Conservation (phyloP, 2,329 filamentous ascomycete species). For the Alternaria sp. region DNA sequence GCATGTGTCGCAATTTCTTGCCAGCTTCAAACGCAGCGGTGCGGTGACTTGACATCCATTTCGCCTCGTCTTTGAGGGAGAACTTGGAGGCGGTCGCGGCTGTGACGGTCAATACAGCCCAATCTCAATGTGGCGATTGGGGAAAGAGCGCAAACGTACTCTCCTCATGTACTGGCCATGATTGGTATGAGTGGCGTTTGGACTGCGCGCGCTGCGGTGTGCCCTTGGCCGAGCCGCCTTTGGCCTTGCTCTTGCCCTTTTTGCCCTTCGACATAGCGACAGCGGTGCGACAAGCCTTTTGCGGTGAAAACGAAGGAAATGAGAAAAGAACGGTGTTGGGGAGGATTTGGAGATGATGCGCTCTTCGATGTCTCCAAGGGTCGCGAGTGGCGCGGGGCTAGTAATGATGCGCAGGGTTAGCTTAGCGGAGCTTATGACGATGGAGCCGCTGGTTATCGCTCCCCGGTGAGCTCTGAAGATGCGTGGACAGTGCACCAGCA, state of each 20-base stretch:
- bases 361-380: neutral
- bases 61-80: conserved; percentile 65
- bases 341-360: conserved; percentile 13
- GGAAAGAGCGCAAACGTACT: conserved; percentile 24
- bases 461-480: neutral
- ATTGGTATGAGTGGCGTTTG: conserved; percentile 18
- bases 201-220: conserved; percentile 27
- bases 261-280: conserved; percentile 33
- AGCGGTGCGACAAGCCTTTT: neutral
- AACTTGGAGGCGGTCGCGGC: conserved; percentile 34
- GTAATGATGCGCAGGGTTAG: neutral
- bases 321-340: neutral
- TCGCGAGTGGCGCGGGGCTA: conserved; percentile 11
- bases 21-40: conserved; percentile 55
- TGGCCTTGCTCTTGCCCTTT: conserved; percentile 38
- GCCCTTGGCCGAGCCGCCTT: conserved; percentile 26
- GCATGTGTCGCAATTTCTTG: conserved; percentile 61
- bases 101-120: conserved; percentile 25
- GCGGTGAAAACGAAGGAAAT: neutral
- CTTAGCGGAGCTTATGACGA: conserved; percentile 11
- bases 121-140: conserved; percentile 2
- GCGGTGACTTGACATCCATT: conserved; percentile 61
- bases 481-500: neutral
- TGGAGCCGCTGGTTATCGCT: neutral
- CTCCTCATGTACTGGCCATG: conserved; percentile 21